Conservation (phyloP, 768 basidiomycete genomes). For the Dentipellis sp. region DNA sequence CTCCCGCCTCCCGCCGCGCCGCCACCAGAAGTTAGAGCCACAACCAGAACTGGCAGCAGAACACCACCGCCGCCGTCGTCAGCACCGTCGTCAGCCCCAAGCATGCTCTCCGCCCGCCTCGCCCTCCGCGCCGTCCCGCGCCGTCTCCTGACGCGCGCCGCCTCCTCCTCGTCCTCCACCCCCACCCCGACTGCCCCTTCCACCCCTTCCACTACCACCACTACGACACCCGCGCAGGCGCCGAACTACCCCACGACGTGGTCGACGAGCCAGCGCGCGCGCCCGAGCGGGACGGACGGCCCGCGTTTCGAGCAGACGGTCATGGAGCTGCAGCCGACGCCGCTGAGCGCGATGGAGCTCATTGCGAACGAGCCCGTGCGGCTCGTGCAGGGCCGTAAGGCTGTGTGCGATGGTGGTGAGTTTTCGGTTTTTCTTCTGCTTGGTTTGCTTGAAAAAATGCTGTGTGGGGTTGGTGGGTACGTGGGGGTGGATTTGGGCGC, state of each 20-base stretch:
- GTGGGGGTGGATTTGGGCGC: too few species aligned
- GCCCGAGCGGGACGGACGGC: slow-evolving; percentile 46
- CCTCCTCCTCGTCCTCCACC: slow-evolving; percentile 8
- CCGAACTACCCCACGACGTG: slow-evolving; percentile 80
- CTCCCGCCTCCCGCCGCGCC: too few species aligned
- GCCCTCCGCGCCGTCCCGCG: slow-evolving; percentile 10
- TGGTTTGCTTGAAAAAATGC: too few species aligned
- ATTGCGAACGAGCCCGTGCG: slow-evolving; percentile 80
- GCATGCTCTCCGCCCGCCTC: slow-evolving; percentile 10
- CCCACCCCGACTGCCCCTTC: slow-evolving; percentile 14
- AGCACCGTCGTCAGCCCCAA: background rate
- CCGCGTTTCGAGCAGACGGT: slow-evolving; percentile 91
- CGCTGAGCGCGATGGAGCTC: slow-evolving; percentile 87
- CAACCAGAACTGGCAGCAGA: too few species aligned
- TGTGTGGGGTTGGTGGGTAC: background rate
- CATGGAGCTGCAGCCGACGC: slow-evolving; percentile 81
- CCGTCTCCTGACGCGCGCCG: slow-evolving; percentile 6
- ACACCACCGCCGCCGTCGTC: background rate
- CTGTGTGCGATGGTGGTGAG: slow-evolving; percentile 93
- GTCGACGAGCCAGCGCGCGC: slow-evolving; percentile 74
- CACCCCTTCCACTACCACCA: slow-evolving; percentile 12
- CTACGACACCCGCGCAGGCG: slow-evolving; percentile 46
- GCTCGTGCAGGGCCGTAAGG: slow-evolving; percentile 73
- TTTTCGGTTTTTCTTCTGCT: slow-evolving; percentile 13
- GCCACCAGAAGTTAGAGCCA: too few species aligned